Percentiles rank a stretch among this genome's conserved stretches.
phyloP scores from a whole-genome alignment of 2,329 filamentous ascomycete genomes.

The Rhexocercosporidium sp. region DNA sequence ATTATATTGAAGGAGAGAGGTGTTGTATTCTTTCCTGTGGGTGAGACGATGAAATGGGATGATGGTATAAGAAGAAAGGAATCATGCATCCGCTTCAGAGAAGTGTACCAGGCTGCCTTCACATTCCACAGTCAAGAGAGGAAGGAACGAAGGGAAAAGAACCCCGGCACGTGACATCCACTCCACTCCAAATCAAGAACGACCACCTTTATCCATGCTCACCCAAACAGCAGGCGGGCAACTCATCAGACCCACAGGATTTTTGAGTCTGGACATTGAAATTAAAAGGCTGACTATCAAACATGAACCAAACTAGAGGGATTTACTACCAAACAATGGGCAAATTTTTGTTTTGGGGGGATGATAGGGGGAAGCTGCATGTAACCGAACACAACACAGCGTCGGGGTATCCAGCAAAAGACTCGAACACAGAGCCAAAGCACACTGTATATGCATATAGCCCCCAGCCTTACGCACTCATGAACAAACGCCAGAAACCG shows the following conservation, averaged over 20 bases:
- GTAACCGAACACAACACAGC: neutral
- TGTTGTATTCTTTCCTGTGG: neutral
- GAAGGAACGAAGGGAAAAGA: constrained; percentile 1
- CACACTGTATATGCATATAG: constrained; percentile 1
- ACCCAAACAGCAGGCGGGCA: neutral
- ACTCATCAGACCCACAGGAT: neutral
- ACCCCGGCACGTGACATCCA: neutral
- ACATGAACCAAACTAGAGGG: neutral
- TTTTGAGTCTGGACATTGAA: constrained; percentile 14
- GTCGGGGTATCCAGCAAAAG: constrained; percentile 35
- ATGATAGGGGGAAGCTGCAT: neutral
- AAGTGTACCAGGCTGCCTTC: neutral
- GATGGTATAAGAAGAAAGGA: neutral
- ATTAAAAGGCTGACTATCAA: constrained; percentile 28
- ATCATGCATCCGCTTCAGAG: neutral
- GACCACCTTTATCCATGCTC: neutral
- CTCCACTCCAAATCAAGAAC: neutral
- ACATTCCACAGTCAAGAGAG: neutral
- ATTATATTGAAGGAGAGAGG: neutral
- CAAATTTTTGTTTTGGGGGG: neutral
- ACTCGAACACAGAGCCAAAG: neutral
- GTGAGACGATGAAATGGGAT: neutral
- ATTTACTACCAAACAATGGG: neutral
- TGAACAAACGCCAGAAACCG: constrained; percentile 14
- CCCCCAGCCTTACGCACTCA: neutral